Evolutionary conservation across 2,329 filamentous ascomycete genomes (phyloP), one percentile per base, ranked within the genome.

Genomic region (Zasmidium angulare): DNA sequence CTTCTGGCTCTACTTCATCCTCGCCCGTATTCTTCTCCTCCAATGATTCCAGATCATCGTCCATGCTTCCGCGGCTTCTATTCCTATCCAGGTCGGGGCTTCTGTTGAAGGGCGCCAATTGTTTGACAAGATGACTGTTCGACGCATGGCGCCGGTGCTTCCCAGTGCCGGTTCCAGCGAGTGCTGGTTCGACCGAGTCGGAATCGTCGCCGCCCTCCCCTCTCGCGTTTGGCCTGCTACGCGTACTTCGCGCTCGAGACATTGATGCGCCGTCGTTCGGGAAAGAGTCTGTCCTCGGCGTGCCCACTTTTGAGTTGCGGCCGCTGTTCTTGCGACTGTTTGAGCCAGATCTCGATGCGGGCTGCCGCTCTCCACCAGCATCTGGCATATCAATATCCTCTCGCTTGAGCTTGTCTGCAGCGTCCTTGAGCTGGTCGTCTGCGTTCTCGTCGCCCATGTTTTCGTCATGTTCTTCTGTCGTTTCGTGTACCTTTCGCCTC

Each of bases 221-320:
- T 20, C 70, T 55, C 9, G 50, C 36, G 21, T 26, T 53, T 20
- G 59, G 73, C 59, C 75, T 75, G 53, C 76, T 66, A 7, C 69
- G 74, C 10, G 74, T 78, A 55, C 77, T 79, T 53, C 78, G 72
- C 50, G 74, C 75, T 21, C 76, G 74, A 19, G 68, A 71, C 74
- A 79, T 76, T 6, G 19, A 12, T 10, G 46, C 22, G 17, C 74
- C 72, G 9, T 76, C 69, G 2, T 66, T 65, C 23, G 77, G 75
- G 53, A 81, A 80, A 3, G 72, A 68, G 1, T 78, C 73, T 1
- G 72, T 73, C 26, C 80, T 71, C 3, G 81, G 80, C 12, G 81
- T 83, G 3, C 76, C 76, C 9, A 76, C 79, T 61, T 82, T 82
- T 3, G 78, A 81, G 3, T 72, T 69, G 36, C 78, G 73, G 17